Percentiles rank a stretch among this genome's conserved stretches.
These are phyloP conservation scores for Trichoderma semiorbis DNA, from an alignment of 2,329 filamentous ascomycete species.

Conservation along the genomic window DNA sequence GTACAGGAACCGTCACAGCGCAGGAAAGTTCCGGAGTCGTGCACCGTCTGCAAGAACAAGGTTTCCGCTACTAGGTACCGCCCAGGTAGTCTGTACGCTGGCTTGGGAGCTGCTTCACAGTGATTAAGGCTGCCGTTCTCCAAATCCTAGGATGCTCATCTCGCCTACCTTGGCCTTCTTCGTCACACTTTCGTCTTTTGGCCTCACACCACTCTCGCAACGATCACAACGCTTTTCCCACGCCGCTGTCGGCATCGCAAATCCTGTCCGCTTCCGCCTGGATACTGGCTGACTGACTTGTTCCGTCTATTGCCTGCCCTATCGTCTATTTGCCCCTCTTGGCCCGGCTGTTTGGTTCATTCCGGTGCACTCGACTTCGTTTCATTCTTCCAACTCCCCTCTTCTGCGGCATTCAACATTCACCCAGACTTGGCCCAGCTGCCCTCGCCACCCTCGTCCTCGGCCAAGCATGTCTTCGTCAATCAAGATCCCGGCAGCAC, in stretches of 20 bases:
- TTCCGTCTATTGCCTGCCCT: neutral
- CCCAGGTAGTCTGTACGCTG: neutral
- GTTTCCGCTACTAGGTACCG: neutral
- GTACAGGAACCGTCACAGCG: neutral
- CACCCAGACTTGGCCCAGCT: conserved; percentile 14
- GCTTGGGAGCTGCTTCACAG: neutral
- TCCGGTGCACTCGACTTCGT: neutral
- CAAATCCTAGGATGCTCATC: conserved; percentile 10
- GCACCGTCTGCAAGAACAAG: conserved; percentile 5
- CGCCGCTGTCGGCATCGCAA: neutral
- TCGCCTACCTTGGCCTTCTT: conserved; percentile 5
- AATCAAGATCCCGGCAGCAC: conserved; percentile 61
- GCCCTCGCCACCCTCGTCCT: conserved; percentile 2
- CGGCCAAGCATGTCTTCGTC: conserved; percentile 58
- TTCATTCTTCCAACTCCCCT: neutral
- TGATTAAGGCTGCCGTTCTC: neutral
- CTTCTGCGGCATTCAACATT: conserved; percentile 1
- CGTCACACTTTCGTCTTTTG: conserved; percentile 18
- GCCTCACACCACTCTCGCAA: conserved; percentile 6
- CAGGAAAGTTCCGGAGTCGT: neutral
- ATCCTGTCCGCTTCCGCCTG: neutral
- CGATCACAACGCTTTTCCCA: conserved; percentile 27
- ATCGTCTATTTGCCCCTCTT: neutral
- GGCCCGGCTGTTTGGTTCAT: neutral
- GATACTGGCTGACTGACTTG: neutral